Evolutionary conservation across 495 filamentous ascomycete genomes (phyloP), one percentile per base, ranked within the genome.

Genomic region (Cenococcum geophilum): DNA sequence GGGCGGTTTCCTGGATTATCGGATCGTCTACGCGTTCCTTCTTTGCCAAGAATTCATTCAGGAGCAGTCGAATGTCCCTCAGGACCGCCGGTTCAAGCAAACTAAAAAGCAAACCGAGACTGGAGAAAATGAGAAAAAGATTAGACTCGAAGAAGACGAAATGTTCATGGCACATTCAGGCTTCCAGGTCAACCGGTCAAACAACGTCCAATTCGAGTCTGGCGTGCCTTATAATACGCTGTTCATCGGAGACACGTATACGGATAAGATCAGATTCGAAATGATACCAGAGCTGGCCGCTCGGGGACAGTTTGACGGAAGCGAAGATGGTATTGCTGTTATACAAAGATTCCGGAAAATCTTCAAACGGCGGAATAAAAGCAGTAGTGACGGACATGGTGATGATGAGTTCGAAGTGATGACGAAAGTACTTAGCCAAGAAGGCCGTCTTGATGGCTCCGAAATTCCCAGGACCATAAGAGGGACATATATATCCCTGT

Each of bases 11-110:
- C 14, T 35, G 18, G 53, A 62, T 36, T 62, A 25, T 22, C 35
- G 32, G 8, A 35, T 57, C 25, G 35, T 57, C 52, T 62, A 35
- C 22, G 52, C 52, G 9, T 62, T 62, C 49, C 42, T 62, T 4
- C 52, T 34, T 8, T 62, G 59, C 43, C 23, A 62, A n/a, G 25
- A 50, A 14, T 57, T 56, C 16, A 36, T 62, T 22, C 18, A 4
- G 22, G 54, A 12, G 6, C 22, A 18, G 16, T 11, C 16, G 12
- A 53, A 20, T 6, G 34, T 51, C 16, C 34, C 21, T 1, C 1
- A 1, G 9, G 36, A 60, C 22, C 58, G 58, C 20, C 37, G 57
- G 9, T 59, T 59, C 23, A 14, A 45, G 11, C 40, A 18, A 14
- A 45, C 40, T 18, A 18, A 45, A 18, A 14, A 10, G 40, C 40